These are phyloP conservation scores for Elaeis oleifera DNA, from an alignment of 202 grass and related monocot species.

Conservation along the genomic window DNA sequence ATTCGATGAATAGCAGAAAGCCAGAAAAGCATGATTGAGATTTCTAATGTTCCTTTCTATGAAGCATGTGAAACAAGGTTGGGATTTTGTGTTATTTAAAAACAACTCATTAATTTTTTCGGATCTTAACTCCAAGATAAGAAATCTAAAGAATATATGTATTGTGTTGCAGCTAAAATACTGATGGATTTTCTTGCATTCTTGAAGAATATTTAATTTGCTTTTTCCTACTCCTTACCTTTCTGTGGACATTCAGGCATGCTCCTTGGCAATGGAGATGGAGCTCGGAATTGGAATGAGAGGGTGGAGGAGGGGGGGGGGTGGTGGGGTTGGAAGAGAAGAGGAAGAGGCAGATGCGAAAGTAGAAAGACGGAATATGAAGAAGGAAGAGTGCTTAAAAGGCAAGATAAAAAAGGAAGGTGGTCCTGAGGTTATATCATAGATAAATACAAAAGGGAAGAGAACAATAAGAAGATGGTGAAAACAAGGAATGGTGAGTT, in stretches of 20 bases:
- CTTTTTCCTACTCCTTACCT: constrained; percentile 25
- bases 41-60: too few species aligned
- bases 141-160: too few species aligned
- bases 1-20: neutral
- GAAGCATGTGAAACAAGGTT: too few species aligned
- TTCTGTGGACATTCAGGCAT: constrained; percentile 92
- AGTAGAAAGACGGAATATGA: constrained; percentile 40
- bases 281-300: constrained; percentile 9
- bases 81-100: too few species aligned
- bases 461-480: constrained; percentile 32
- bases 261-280: constrained; percentile 31
- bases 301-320: neutral
- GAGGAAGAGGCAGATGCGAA: constrained; percentile 20
- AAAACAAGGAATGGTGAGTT: constrained; percentile 3
- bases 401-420: constrained; percentile 60
- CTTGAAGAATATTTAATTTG: too few species aligned
- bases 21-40: neutral
- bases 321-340: neutral
- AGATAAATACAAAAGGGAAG: constrained; percentile 21
- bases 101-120: too few species aligned
- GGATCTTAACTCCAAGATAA: too few species aligned
- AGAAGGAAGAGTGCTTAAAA: constrained; percentile 86
- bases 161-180: too few species aligned
- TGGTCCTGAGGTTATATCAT: constrained; percentile 44
- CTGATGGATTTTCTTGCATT: too few species aligned